Evolutionary conservation across 306 rosid genomes (phyloP), one percentile per base, ranked within the genome.

Genomic region (Quercus ilex): DNA sequence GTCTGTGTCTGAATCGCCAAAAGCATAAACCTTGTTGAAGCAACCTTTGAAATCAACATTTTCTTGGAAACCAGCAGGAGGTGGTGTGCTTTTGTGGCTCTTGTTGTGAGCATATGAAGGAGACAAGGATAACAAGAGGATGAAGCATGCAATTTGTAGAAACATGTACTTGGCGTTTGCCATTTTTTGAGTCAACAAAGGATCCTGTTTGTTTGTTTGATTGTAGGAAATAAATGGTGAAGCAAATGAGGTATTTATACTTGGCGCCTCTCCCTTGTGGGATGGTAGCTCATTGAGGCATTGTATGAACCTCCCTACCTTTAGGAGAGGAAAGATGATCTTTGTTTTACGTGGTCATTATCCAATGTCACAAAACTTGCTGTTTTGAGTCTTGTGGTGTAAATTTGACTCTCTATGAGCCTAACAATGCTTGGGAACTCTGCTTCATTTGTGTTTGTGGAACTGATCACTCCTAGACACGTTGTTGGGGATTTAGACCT

Each of bases 291-390:
- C 12, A 3, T 41, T 73, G 0, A 18, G 31, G 1, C 17, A 14
- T 6, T 64, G 78, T 14, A 49, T 69, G 83, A 72, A 73, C 55
- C 28, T 73, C 83, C 78, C 5, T 63, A 14, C 30, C 30, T 58
- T 2, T 51, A 72, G 83, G 78, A 46, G 58, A 43, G 18, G 8
- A 17, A 8, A 41, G 49, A 25, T 8, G 28, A 21, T 19, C 9
- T n/a, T 8, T 69, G 5, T 19, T n/a, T 41, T 20, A 10, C 25
- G 38, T 17, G 43, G 9, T 26, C 1, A 65, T 4, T 9, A 31
- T 19, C 43, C 17, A 13, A 65, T 14, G 46, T 65, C 43, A 33
- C 41, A 31, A 14, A 14, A 28, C 9, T 30, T 33, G 11, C n/a
- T 12, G 71, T 26, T 30, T 65, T 65, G 41, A 17, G 38, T 33